These are phyloP conservation scores for Hypoxylon sp. DNA, from an alignment of 2,329 filamentous ascomycete genomes.

Conservation along the genomic window DNA sequence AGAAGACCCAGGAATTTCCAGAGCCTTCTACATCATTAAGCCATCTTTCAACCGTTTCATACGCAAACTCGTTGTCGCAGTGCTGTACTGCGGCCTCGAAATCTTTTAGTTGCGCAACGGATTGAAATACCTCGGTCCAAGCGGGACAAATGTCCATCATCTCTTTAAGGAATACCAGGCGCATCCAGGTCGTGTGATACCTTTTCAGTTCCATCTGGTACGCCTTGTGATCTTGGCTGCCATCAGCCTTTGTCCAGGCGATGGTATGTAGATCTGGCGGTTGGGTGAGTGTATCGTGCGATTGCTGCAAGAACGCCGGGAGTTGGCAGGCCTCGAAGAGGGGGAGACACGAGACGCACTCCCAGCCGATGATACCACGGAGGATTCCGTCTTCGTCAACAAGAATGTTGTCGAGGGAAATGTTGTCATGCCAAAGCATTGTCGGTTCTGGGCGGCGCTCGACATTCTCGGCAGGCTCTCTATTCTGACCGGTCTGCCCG, in stretches of 20 bases:
- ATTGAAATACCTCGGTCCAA: constrained; percentile 36
- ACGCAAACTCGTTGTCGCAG: constrained; percentile 39
- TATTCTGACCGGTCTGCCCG: constrained; percentile 13
- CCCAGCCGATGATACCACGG: constrained; percentile 47
- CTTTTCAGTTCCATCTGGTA: constrained; percentile 34
- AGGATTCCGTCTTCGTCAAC: constrained; percentile 44
- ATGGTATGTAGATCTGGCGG: constrained; percentile 23
- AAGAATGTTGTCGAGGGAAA: constrained; percentile 47
- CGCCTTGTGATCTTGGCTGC: not conserved
- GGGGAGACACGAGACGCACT: constrained; percentile 45
- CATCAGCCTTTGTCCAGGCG: not conserved
- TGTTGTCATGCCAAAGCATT: constrained; percentile 45
- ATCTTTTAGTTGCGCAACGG: constrained; percentile 33
- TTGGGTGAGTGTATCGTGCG: constrained; percentile 28
- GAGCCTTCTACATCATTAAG: constrained; percentile 35
- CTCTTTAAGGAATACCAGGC: constrained; percentile 36
- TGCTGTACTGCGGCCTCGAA: constrained; percentile 45
- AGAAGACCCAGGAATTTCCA: too few relatives aligned
- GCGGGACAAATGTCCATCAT: constrained; percentile 35
- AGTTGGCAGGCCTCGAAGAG: constrained; percentile 43
- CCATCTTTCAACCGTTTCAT: constrained; percentile 38
- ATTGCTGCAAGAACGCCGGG: constrained; percentile 44
- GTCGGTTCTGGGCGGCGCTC: constrained; percentile 28
- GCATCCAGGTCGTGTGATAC: constrained; percentile 40
- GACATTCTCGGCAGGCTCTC: not conserved